phyloP scores from a whole-genome alignment of 2,329 filamentous ascomycete species.

The Alternaria ethzedia region DNA sequence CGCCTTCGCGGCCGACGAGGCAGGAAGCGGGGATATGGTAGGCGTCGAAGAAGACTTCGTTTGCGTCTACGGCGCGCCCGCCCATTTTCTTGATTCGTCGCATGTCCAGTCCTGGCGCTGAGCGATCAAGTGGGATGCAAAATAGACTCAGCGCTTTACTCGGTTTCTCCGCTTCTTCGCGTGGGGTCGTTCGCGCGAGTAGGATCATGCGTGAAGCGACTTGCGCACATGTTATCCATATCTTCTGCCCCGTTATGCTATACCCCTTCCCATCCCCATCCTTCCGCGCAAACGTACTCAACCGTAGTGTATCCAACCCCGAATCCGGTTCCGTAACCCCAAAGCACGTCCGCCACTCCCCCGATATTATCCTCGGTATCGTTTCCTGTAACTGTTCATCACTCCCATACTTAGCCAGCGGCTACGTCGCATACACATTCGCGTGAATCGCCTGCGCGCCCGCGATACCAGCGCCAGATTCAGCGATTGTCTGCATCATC shows the following conservation, averaged over 20 bases:
- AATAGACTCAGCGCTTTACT: slow-evolving; percentile 82
- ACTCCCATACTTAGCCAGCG: slow-evolving; percentile 74
- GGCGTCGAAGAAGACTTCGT: slow-evolving; percentile 86
- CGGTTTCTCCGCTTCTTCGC: slow-evolving; percentile 70
- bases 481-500: slow-evolving; percentile 84
- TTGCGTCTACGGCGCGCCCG: slow-evolving; percentile 79
- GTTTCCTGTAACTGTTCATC: slow-evolving; percentile 67
- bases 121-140: slow-evolving; percentile 75
- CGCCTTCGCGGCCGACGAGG: slow-evolving; percentile 73
- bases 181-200: slow-evolving; percentile 74
- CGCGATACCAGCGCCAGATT: slow-evolving; percentile 81
- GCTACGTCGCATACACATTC: slow-evolving; percentile 77
- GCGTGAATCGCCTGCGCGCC: slow-evolving; percentile 65
- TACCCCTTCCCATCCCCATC: slow-evolving; percentile 64
- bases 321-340: slow-evolving; percentile 86
- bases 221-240: slow-evolving; percentile 88
- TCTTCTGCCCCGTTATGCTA: slow-evolving; percentile 77
- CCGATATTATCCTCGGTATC: slow-evolving; percentile 74
- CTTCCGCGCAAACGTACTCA: slow-evolving; percentile 57
- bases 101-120: slow-evolving; percentile 67
- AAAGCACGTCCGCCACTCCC: slow-evolving; percentile 76
- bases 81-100: slow-evolving; percentile 85
- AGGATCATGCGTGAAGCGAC: slow-evolving; percentile 84
- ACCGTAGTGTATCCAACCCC: slow-evolving; percentile 76
- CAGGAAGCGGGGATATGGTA: slow-evolving; percentile 70